Conservation (phyloP, 1,284 basidiomycete genomes). For the Crepidotus sp. region DNA sequence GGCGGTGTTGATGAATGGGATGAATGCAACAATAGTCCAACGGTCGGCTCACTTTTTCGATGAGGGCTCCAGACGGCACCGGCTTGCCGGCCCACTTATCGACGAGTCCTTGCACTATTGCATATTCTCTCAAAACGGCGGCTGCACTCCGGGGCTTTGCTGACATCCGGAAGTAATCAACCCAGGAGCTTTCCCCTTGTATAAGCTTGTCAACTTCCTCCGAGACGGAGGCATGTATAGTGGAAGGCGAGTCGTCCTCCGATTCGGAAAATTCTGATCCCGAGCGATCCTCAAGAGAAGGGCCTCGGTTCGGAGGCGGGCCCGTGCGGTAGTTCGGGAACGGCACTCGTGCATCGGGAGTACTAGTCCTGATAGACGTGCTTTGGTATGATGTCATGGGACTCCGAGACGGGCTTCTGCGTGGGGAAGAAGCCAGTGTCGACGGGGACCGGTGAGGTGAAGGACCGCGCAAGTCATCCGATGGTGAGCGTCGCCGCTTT, state of each 20-base stretch:
- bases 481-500: slow-evolving; percentile 15
- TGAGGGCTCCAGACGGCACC: slow-evolving; percentile 31
- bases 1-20: slow-evolving; percentile 3
- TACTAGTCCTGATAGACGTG: background rate
- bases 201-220: slow-evolving; percentile 32
- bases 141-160: slow-evolving; percentile 33
- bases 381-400: slow-evolving; percentile 1
- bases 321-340: background rate
- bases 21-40: background rate
- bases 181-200: slow-evolving; percentile 32
- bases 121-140: slow-evolving; percentile 37
- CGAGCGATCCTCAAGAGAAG: background rate
- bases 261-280: slow-evolving; percentile 24
- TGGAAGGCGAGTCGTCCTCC: slow-evolving; percentile 27
- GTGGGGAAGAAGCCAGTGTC: slow-evolving; percentile 11
- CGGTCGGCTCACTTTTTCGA: slow-evolving; percentile 29
- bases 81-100: slow-evolving; percentile 33
- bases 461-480: slow-evolving; percentile 2
- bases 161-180: slow-evolving; percentile 33
- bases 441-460: slow-evolving; percentile 12
- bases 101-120: slow-evolving; percentile 36
- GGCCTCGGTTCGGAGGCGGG: slow-evolving; percentile 1
- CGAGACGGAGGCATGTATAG: slow-evolving; percentile 30
- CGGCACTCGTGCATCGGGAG: background rate
- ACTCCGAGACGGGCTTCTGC: background rate